Evolutionary conservation across 768 basidiomycete genomes (phyloP).

Genomic region (Pholiota microspora): DNA sequence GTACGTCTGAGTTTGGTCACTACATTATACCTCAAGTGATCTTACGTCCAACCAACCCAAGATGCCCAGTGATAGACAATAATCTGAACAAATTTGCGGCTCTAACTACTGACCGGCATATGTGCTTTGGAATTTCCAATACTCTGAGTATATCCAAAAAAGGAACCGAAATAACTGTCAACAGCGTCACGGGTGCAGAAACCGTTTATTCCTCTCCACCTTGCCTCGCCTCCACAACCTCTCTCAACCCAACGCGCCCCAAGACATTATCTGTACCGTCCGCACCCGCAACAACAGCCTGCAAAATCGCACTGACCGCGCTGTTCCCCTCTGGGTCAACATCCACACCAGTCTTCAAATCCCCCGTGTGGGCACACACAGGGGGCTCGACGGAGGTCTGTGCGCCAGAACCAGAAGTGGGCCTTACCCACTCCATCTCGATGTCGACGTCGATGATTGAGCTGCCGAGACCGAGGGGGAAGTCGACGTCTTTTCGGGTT

Average conservation of each 20-base stretch:
- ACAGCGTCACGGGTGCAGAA: too few species aligned
- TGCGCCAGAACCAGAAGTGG: background rate
- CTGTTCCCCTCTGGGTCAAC: conserved; percentile 24
- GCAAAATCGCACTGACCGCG: conserved; percentile 30
- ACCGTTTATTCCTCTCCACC: conserved; percentile 20
- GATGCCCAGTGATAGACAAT: too few species aligned
- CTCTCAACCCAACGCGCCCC: conserved; percentile 20
- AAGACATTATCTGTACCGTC: background rate
- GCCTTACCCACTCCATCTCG: conserved; percentile 22
- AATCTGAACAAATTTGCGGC: too few species aligned
- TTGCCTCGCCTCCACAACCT: conserved; percentile 31
- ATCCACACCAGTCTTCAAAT: conserved; percentile 17
- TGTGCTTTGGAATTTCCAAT: too few species aligned
- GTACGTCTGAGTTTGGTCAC: too few species aligned
- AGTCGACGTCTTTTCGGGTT: conserved; percentile 68
- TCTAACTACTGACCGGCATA: too few species aligned
- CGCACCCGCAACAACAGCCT: conserved; percentile 13
- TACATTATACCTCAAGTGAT: too few species aligned
- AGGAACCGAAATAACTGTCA: too few species aligned
- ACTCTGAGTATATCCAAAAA: too few species aligned
- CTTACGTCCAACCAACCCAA: too few species aligned
- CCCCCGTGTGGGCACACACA: conserved; percentile 12
- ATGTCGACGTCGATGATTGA: conserved; percentile 65
- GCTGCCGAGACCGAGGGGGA: conserved; percentile 71
- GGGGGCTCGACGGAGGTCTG: conserved; percentile 13